phyloP scores from a whole-genome alignment of 345 rosid species.

The Ceriops zippeliana region DNA sequence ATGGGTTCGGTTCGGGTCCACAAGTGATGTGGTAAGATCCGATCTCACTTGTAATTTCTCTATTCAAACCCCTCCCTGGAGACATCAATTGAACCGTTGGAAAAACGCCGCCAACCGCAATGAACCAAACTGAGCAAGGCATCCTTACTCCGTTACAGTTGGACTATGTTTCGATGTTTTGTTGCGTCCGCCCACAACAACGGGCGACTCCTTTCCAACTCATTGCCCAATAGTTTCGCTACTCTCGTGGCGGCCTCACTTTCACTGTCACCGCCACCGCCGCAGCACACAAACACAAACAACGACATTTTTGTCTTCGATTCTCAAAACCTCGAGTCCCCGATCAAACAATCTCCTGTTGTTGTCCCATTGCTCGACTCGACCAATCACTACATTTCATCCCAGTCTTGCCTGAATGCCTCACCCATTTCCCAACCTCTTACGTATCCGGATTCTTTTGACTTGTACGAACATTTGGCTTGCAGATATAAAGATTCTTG shows the following conservation, averaged over 20 bases:
- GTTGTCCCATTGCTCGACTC: constrained; percentile 18
- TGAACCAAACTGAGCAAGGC: not conserved
- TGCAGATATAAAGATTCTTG: constrained; percentile 26
- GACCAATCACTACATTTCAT: constrained; percentile 14
- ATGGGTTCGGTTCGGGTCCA: too few species aligned
- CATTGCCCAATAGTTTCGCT: constrained; percentile 12
- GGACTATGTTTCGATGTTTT: constrained; percentile 35
- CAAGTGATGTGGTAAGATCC: too few species aligned
- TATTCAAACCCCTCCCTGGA: too few species aligned
- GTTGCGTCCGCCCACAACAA: constrained; percentile 12
- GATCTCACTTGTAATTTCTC: too few species aligned
- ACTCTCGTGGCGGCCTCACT: constrained; percentile 11
- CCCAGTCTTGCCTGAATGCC: not conserved
- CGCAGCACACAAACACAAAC: not conserved
- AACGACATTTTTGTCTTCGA: constrained; percentile 1
- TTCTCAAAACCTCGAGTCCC: constrained; percentile 10
- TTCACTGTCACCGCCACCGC: not conserved
- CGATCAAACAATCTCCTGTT: constrained; percentile 15
- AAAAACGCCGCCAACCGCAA: constrained; percentile 1
- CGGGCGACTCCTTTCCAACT: constrained; percentile 11
- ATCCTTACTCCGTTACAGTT: not conserved
- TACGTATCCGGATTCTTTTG: constrained; percentile 2
- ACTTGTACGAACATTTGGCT: constrained; percentile 33
- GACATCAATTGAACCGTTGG: too few species aligned
- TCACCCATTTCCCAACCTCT: not conserved